phyloP scores from a whole-genome alignment of 352 stramenopile species.

The Albugo candida region DNA sequence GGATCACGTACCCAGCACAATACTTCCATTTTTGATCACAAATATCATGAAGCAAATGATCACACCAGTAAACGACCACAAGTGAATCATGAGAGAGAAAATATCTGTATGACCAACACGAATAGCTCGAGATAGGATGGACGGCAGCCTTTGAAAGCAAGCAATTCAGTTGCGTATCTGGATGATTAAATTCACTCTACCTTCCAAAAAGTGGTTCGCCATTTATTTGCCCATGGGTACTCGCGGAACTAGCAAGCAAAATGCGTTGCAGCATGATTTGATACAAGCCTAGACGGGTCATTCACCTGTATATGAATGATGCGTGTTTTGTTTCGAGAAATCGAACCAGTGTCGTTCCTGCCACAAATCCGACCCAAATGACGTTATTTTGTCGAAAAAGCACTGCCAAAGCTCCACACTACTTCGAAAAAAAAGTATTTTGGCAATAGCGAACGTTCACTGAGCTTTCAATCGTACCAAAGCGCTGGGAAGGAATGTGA shows the following conservation, averaged over 20 bases:
- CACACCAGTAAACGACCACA: slow-evolving; percentile 52
- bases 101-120: slow-evolving; percentile 8
- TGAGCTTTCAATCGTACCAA: slow-evolving; percentile 13
- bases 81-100: slow-evolving; percentile 22
- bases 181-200: no score
- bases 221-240: no score
- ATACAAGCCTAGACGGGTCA: no score
- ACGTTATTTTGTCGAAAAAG: slow-evolving; percentile 84
- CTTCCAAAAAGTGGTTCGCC: no score
- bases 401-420: slow-evolving; percentile 56
- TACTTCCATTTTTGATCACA: slow-evolving; percentile 49
- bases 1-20: slow-evolving; percentile 43
- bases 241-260: not conserved
- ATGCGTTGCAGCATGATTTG: no score
- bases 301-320: slow-evolving; percentile 52
- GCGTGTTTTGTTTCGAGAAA: slow-evolving; percentile 42
- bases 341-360: slow-evolving; percentile 47
- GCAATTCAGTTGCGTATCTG: no score
- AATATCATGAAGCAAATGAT: slow-evolving; percentile 35
- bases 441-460: no score
- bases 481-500: slow-evolving; percentile 36
- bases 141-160: no score
- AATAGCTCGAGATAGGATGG: no score
- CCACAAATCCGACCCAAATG: slow-evolving; percentile 77
- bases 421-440: no score